These are phyloP conservation scores for Diaporthe nobilis DNA, from an alignment of 2,329 filamentous ascomycete species.

Conservation along the genomic window DNA sequence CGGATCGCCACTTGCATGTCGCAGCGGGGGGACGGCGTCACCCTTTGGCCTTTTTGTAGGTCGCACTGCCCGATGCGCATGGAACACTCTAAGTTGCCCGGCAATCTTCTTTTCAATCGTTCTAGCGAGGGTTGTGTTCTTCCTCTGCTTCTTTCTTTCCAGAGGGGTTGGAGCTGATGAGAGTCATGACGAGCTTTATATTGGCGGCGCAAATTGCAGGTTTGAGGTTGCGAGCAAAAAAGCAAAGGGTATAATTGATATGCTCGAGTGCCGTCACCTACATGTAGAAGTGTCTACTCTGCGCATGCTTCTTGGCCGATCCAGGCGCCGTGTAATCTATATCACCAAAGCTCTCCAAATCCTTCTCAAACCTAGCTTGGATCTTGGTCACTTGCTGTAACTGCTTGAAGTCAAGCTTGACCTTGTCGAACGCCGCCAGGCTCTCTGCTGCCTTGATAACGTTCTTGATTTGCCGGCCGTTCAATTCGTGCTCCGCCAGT, in stretches of 20 bases:
- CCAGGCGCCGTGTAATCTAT: slow-evolving; percentile 43
- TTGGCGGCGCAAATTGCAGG: not conserved
- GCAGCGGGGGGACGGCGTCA: not conserved
- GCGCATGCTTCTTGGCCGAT: slow-evolving; percentile 37
- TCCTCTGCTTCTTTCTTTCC: not conserved
- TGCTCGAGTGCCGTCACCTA: not conserved
- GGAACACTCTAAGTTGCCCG: not conserved
- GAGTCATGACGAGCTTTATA: not conserved
- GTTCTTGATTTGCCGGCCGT: slow-evolving; percentile 50
- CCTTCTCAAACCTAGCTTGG: slow-evolving; percentile 51
- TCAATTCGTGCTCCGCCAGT: slow-evolving; percentile 45
- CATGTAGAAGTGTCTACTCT: slow-evolving; percentile 39
- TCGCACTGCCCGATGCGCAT: not conserved
- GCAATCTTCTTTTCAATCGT: not conserved
- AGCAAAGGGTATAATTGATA: slow-evolving; percentile 10
- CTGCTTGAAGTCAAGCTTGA: slow-evolving; percentile 47
- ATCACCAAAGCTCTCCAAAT: slow-evolving; percentile 44
- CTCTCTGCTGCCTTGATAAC: slow-evolving; percentile 49
- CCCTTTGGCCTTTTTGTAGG: not conserved
- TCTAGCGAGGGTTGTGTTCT: not conserved
- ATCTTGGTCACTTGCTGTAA: slow-evolving; percentile 50
- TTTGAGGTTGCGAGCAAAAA: slow-evolving; percentile 14
- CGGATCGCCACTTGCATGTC: slow-evolving; percentile 4
- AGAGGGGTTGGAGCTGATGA: not conserved
- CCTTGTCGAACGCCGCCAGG: slow-evolving; percentile 51